phyloP scores from a whole-genome alignment of 1,139 yeast genomes.

The Suhomyces bokatorum region DNA sequence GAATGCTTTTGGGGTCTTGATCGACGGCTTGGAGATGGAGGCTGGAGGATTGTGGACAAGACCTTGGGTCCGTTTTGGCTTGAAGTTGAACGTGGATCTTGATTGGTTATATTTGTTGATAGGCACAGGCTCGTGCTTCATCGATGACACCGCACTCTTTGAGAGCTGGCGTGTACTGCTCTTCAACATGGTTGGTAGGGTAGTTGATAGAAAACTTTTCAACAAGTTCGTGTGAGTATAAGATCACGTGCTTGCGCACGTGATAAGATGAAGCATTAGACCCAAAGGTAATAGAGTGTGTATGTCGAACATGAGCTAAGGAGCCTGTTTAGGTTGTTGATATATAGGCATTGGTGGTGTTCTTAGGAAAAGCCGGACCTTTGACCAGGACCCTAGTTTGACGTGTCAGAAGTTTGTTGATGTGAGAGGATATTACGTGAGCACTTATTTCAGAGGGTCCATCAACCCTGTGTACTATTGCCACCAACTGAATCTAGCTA shows the following conservation, averaged over 20 bases:
- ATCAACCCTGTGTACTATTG: no score
- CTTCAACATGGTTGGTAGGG: constrained; percentile 13
- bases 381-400: no score
- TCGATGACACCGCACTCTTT: constrained; percentile 3
- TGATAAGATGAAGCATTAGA: no score
- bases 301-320: background rate
- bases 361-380: no score
- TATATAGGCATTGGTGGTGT: no score
- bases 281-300: background rate
- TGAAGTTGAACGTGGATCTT: constrained; percentile 46
- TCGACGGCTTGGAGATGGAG: constrained; percentile 17
- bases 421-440: no score
- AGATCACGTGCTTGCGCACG: constrained; percentile 3
- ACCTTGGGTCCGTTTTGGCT: constrained; percentile 42
- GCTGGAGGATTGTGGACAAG: constrained; percentile 44
- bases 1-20: constrained; percentile 68
- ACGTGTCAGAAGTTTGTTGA: no score
- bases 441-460: no score
- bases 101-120: constrained; percentile 38
- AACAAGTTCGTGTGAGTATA: constrained; percentile 6
- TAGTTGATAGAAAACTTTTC: constrained; percentile 7
- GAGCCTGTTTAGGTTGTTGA: background rate
- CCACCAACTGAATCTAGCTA: no score
- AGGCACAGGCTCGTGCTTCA: constrained; percentile 41
- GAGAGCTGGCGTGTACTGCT: constrained; percentile 16